A percentile compares a stretch with the other conserved stretches of the same genome.
These are phyloP conservation scores for Brettanomyces custersianus DNA, from an alignment of 805 yeast genomes.

Conservation along the genomic window DNA sequence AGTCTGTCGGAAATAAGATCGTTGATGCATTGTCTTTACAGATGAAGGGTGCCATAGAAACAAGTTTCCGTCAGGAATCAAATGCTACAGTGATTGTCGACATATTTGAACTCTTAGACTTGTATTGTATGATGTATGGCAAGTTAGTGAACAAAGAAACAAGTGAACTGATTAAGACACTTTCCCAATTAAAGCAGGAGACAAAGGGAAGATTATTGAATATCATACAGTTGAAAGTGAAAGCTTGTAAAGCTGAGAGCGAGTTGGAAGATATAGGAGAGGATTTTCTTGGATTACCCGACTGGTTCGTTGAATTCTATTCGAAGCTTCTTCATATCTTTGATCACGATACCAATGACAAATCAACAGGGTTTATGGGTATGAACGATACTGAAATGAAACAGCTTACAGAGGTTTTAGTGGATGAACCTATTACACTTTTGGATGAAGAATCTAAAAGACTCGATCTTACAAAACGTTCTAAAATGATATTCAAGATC, in stretches of 20 bases:
- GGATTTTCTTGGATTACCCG: conserved; percentile 67
- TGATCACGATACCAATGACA: conserved; percentile 28
- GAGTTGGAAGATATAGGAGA: conserved; percentile 30
- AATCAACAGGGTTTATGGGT: conserved; percentile 30
- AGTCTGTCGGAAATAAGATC: conserved; percentile 37
- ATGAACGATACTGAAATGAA: conserved; percentile 28
- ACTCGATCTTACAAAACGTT: conserved; percentile 19
- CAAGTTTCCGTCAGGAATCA: conserved; percentile 56
- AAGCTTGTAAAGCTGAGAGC: conserved; percentile 25
- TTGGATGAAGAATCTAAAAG: conserved; percentile 19
- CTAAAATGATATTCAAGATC: conserved; percentile 34
- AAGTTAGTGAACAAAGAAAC: conserved; percentile 26
- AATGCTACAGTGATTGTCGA: conserved; percentile 47
- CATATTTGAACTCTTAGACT: conserved; percentile 51
- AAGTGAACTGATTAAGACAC: conserved; percentile 15
- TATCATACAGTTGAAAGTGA: conserved; percentile 25
- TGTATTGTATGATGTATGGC: conserved; percentile 64
- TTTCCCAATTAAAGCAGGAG: conserved; percentile 26
- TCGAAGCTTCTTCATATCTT: conserved; percentile 51
- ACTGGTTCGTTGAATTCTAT: conserved; percentile 67
- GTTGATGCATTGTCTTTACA: conserved; percentile 51
- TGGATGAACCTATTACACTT: conserved; percentile 38
- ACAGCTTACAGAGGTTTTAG: conserved; percentile 30
- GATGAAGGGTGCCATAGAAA: conserved; percentile 56
- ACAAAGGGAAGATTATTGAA: conserved; percentile 31